Conservation (phyloP, 2,329 filamentous ascomycete genomes). For the Neonectria punicea region DNA sequence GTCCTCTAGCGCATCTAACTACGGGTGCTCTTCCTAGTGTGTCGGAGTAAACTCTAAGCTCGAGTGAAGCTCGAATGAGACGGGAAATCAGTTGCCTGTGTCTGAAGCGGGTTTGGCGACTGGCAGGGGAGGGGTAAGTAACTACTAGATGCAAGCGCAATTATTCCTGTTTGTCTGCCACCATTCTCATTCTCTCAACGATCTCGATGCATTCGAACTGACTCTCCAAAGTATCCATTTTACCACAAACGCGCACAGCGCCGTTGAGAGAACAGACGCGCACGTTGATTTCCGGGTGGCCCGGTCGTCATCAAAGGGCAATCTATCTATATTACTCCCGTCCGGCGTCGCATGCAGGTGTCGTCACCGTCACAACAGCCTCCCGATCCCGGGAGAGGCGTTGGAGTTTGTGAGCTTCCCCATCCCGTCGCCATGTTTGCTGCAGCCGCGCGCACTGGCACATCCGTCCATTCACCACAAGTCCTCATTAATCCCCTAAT, state of each 20-base stretch:
- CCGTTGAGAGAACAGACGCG: background rate
- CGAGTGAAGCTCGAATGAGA: constrained; percentile 28
- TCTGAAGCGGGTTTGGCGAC: background rate
- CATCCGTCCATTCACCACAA: constrained; percentile 27
- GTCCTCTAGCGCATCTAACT: constrained; percentile 24
- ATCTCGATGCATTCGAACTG: background rate
- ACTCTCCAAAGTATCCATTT: background rate
- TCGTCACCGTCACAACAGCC: constrained; percentile 11
- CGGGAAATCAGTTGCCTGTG: background rate
- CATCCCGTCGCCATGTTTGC: constrained; percentile 25
- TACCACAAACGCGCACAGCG: background rate
- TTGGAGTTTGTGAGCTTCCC: constrained; percentile 17
- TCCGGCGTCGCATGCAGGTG: constrained; percentile 16
- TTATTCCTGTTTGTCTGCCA: background rate
- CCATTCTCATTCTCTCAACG: background rate
- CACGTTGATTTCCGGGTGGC: constrained; percentile 8
- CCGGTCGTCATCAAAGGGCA: constrained; percentile 19
- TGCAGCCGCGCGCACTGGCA: constrained; percentile 27
- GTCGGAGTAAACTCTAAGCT: constrained; percentile 34
- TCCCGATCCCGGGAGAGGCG: constrained; percentile 23
- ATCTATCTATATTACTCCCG: constrained; percentile 5
- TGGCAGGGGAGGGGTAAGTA: background rate
- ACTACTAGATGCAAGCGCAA: too few species aligned
- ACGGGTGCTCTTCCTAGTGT: constrained; percentile 22
- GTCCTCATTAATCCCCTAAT: constrained; percentile 16